Conservation (phyloP, 176 grass and related monocot genomes). For the Melocanna baccifera region DNA sequence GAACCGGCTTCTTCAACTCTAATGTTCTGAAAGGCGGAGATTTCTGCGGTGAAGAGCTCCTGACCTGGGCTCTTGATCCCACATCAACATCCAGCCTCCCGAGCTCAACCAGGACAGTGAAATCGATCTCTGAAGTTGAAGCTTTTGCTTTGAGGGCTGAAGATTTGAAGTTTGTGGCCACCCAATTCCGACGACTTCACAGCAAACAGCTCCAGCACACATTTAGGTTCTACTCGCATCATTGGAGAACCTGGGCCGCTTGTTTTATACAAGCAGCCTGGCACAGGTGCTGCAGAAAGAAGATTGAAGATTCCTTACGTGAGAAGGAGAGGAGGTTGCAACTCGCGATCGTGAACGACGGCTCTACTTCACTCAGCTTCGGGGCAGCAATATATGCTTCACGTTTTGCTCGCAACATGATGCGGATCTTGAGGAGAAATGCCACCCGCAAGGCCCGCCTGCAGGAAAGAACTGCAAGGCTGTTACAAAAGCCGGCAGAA, state of each 20-base stretch:
- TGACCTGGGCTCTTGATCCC: slow-evolving; percentile 93
- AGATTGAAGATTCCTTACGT: slow-evolving; percentile 56
- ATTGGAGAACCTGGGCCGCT: slow-evolving; percentile 88
- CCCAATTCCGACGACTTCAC: slow-evolving; percentile 69
- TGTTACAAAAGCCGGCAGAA: slow-evolving; percentile 82
- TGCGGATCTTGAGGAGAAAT: slow-evolving; percentile 63
- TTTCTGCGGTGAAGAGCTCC: slow-evolving; percentile 85
- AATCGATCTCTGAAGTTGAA: slow-evolving; percentile 78
- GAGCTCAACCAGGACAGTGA: slow-evolving; percentile 83
- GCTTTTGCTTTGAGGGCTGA: slow-evolving; percentile 74
- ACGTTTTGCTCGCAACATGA: slow-evolving; percentile 70
- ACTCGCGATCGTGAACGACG: slow-evolving; percentile 47
- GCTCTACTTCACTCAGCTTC: slow-evolving; percentile 52
- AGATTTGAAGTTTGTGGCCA: slow-evolving; percentile 86
- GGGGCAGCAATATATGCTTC: slow-evolving; percentile 65
- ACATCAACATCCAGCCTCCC: slow-evolving; percentile 58
- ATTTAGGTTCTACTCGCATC: slow-evolving; percentile 80
- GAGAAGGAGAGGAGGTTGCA: slow-evolving; percentile 71
- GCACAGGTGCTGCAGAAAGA: slow-evolving; percentile 70
- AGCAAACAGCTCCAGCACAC: slow-evolving; percentile 72
- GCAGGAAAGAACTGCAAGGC: slow-evolving; percentile 56
- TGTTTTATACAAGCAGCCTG: slow-evolving; percentile 95
- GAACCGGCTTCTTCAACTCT: slow-evolving; percentile 86
- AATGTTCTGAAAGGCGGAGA: slow-evolving; percentile 67
- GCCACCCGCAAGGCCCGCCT: slow-evolving; percentile 50